These are phyloP conservation scores for Lachancea waltii DNA, from an alignment of 805 yeast species.

Conservation along the genomic window DNA sequence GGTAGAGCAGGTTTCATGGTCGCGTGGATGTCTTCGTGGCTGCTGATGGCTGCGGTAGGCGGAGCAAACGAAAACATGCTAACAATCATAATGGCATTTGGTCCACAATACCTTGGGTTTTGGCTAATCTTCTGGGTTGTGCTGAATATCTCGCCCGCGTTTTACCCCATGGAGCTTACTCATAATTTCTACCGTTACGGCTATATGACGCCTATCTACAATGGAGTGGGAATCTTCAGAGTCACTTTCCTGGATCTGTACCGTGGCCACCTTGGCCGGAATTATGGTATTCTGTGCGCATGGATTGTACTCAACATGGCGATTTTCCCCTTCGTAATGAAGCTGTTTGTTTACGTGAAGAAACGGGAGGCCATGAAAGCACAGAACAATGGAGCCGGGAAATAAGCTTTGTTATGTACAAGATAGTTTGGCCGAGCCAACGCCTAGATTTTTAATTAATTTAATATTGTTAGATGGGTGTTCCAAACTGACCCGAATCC, in stretches of 20 bases:
- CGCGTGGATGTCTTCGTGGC: conserved; percentile 61
- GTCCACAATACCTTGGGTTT: conserved; percentile 62
- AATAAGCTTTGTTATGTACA: too few relatives aligned
- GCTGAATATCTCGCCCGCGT: conserved; percentile 60
- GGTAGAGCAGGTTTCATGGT: conserved; percentile 68
- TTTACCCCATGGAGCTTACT: conserved; percentile 54
- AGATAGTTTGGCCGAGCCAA: too few relatives aligned
- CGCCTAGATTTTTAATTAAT: too few relatives aligned
- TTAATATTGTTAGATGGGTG: too few relatives aligned
- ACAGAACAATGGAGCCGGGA: too few relatives aligned
- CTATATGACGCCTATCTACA: conserved; percentile 63
- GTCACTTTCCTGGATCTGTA: conserved; percentile 52
- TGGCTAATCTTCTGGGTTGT: conserved; percentile 71
- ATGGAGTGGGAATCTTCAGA: conserved; percentile 54
- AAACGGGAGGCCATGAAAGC: conserved; percentile 28
- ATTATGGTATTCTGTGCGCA: conserved; percentile 51
- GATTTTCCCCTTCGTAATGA: conserved; percentile 40
- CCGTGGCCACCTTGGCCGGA: conserved; percentile 52
- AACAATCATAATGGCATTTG: conserved; percentile 41
- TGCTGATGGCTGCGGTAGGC: conserved; percentile 73
- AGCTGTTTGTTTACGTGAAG: conserved; percentile 36
- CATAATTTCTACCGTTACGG: conserved; percentile 58
- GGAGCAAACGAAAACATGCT: conserved; percentile 64
- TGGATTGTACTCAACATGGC: conserved; percentile 52
- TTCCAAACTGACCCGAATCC: conserved; percentile 66